phyloP scores from a whole-genome alignment of 768 basidiomycete genomes.

The Agaricus sinodeliciosus region DNA sequence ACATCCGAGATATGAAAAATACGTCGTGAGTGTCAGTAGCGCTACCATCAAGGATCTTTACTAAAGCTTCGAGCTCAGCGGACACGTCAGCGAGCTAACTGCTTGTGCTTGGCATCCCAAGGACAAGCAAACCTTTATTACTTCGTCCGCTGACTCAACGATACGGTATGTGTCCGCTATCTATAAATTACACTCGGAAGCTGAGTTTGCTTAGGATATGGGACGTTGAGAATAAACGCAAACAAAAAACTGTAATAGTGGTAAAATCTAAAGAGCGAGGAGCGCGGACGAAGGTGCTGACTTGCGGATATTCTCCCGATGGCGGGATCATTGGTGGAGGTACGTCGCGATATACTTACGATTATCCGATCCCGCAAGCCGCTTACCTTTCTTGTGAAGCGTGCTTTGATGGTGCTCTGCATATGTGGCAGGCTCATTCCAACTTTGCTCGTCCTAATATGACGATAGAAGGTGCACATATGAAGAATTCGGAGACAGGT shows the following conservation, averaged over 20 bases:
- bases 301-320: conserved; percentile 85
- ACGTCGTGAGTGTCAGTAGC: conserved; percentile 64
- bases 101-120: conserved; percentile 93
- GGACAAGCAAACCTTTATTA: conserved; percentile 79
- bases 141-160: conserved; percentile 92
- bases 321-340: conserved; percentile 88
- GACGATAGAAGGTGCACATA: conserved; percentile 82
- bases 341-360: conserved; percentile 25
- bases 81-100: conserved; percentile 89
- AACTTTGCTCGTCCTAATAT: conserved; percentile 92
- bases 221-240: conserved; percentile 88
- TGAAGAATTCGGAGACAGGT: conserved; percentile 80
- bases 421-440: conserved; percentile 87
- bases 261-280: conserved; percentile 96
- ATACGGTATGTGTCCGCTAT: conserved; percentile 52
- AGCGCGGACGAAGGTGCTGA: conserved; percentile 83
- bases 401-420: conserved; percentile 86
- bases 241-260: conserved; percentile 94
- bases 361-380: conserved; percentile 10
- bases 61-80: conserved; percentile 39
- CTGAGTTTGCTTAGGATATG: conserved; percentile 60
- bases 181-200: neutral
- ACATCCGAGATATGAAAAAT: conserved; percentile 97
- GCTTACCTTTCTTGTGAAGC: conserved; percentile 36
- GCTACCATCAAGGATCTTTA: neutral